phyloP scores from a whole-genome alignment of 768 basidiomycete genomes.

The Rhizopogon vesiculosus region DNA sequence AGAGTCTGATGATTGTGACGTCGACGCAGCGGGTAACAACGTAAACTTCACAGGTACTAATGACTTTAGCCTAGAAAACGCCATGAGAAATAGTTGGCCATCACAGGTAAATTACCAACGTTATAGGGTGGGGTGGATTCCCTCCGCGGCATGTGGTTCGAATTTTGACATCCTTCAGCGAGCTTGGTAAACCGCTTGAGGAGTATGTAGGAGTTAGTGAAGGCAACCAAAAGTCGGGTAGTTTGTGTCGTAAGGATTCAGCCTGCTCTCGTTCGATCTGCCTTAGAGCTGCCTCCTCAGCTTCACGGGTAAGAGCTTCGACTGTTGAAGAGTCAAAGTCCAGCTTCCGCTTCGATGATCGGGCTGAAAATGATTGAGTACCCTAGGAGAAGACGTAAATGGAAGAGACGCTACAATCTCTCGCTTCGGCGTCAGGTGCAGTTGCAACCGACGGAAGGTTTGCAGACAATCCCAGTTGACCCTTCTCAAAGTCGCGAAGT shows the following conservation, averaged over 20 bases:
- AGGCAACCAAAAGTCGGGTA: conserved; percentile 97
- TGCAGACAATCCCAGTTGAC: conserved; percentile 68
- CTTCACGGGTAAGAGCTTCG: conserved; percentile 68
- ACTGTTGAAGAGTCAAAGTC: conserved; percentile 72
- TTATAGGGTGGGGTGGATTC: conserved; percentile 69
- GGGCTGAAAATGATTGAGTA: conserved; percentile 30
- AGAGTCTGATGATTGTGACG: conserved; percentile 33
- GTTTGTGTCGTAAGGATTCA: conserved; percentile 78
- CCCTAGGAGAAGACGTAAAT: neutral
- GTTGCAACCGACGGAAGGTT: conserved; percentile 26
- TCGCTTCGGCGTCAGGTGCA: conserved; percentile 33
- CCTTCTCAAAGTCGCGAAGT: conserved; percentile 82
- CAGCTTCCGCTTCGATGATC: conserved; percentile 80
- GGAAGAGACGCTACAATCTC: conserved; percentile 29
- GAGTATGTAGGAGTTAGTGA: conserved; percentile 83
- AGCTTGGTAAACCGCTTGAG: conserved; percentile 54
- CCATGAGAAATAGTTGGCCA: conserved; percentile 1
- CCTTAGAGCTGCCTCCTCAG: conserved; percentile 82
- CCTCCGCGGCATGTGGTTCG: conserved; percentile 88
- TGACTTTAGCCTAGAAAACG: conserved; percentile 62
- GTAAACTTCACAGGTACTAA: conserved; percentile 81
- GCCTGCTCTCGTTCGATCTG: conserved; percentile 84
- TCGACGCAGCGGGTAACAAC: conserved; percentile 37
- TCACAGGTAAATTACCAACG: conserved; percentile 41
- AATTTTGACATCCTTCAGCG: conserved; percentile 75